phyloP scores from a whole-genome alignment of 1,284 basidiomycete species.

The Peniophora sp. region DNA sequence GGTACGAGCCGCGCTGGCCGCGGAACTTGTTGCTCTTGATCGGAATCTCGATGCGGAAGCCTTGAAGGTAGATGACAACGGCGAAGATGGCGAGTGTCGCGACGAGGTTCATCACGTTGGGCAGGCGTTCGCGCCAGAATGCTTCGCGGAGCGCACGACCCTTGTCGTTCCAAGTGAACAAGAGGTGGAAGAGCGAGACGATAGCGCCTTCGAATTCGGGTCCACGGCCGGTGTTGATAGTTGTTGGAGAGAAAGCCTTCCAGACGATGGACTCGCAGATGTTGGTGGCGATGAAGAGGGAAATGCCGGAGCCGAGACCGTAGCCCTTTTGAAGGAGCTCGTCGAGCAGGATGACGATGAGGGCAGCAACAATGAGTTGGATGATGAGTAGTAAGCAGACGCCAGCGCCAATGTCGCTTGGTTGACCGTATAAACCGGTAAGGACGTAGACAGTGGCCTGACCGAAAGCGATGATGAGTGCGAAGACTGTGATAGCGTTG shows the following conservation, averaged over 20 bases:
- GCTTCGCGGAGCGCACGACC: constrained; percentile 94
- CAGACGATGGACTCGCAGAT: constrained; percentile 99
- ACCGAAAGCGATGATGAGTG: constrained; percentile 92
- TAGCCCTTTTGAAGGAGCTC: constrained; percentile 99
- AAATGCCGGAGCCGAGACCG: constrained; percentile 97
- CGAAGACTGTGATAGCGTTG: constrained; percentile 63
- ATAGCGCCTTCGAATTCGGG: constrained; percentile 98
- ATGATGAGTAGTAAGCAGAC: constrained; percentile 94
- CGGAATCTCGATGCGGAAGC: constrained; percentile 98
- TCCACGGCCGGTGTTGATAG: constrained; percentile 95
- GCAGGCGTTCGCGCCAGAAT: constrained; percentile 95
- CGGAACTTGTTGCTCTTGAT: constrained; percentile 96
- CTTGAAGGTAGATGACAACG: constrained; percentile 95
- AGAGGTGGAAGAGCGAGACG: constrained; percentile 93
- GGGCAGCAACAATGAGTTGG: constrained; percentile 87
- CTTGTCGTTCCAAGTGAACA: constrained; percentile 99
- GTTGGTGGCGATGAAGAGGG: constrained; percentile 98
- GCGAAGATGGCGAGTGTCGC: constrained; percentile 91
- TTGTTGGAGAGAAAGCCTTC: constrained; percentile 99
- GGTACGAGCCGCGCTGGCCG: constrained; percentile 91
- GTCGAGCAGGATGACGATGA: constrained; percentile 97
- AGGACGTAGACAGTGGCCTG: constrained; percentile 97
- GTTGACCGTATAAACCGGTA: constrained; percentile 94
- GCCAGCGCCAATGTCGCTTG: constrained; percentile 89
- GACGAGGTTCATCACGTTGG: constrained; percentile 97